Base-by-base conservation (phyloP, 192 early-diverging fungal genomes). In the Gaertneriomyces sp. region DNA sequence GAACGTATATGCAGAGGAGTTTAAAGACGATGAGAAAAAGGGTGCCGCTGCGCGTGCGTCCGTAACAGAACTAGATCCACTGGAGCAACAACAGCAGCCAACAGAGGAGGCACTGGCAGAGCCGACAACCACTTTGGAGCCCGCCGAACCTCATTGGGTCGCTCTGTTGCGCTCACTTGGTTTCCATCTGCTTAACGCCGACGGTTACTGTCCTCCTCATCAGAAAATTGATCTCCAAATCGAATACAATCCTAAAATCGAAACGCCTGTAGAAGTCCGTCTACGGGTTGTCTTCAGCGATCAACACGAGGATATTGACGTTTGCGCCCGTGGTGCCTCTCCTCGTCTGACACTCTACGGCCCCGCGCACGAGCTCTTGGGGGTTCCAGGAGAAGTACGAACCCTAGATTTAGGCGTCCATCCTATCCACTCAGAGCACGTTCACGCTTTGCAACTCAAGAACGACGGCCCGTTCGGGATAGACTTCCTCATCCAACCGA, bases 401-500 rank as follows among this genome's bases (percentile, higher is more conserved):
- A 25, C 69, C 6, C 38, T 86, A 9, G 69, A 87, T 59, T 52
- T 87, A 7, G 85, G 85, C 11, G 80, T 87, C 7, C 81, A 86
- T 67, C 78, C 83, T 9, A 69, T 87, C 45, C 75, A 77, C 19
- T 69, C 69, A 17, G 68, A 72, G 45, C 74, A 73, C 66, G 63
- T 64, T 38, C 61, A 72, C 17, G 60, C 61, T 0, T 53, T 87
- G 25, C 69, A 80, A 39, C 64, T 87, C 11, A 64, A 61, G 16
- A 87, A 87, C 60, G 79, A 81, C 10, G 79, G 81, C 5, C 73
- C 81, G 1, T 87, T 87, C 70, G 80, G 80, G 11, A 52, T 83
- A 5, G 84, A 87, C 53, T 87, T 70, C 54, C 66, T 87, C 9
- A 74, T 86, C 40, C 77, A 87, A 61, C 85, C 85, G 9, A 76